phyloP scores from a whole-genome alignment of 495 filamentous ascomycete species.

The Penicillium dipodomyicola region DNA sequence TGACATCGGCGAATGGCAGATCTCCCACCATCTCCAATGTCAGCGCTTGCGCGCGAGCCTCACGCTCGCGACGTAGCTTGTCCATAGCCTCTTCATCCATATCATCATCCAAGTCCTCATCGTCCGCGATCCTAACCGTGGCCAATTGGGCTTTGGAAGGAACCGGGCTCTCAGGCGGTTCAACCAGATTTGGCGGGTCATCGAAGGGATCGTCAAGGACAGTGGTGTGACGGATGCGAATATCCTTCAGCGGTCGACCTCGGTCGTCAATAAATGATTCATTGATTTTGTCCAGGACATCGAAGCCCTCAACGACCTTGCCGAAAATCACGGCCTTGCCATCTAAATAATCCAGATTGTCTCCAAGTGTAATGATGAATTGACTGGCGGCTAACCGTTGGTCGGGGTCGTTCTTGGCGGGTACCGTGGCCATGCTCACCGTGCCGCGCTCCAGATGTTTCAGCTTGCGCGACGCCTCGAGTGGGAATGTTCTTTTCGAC shows the following conservation, averaged over 20 bases:
- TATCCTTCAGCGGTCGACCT: slow-evolving; percentile 83
- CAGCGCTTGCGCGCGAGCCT: slow-evolving; percentile 89
- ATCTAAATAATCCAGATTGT: slow-evolving; percentile 83
- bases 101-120: slow-evolving; percentile 74
- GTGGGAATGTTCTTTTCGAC: slow-evolving; percentile 73
- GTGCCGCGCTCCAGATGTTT: slow-evolving; percentile 85
- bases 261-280: slow-evolving; percentile 78
- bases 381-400: slow-evolving; percentile 79
- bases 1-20: slow-evolving; percentile 95
- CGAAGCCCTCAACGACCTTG: slow-evolving; percentile 90
- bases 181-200: slow-evolving; percentile 71
- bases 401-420: slow-evolving; percentile 73
- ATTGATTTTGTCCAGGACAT: slow-evolving; percentile 91
- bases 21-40: slow-evolving; percentile 98
- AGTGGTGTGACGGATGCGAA: slow-evolving; percentile 86
- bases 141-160: slow-evolving; percentile 81
- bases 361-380: slow-evolving; percentile 85
- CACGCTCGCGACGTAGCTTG: slow-evolving; percentile 77
- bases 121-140: slow-evolving; percentile 89
- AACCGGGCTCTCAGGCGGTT: slow-evolving; percentile 75
- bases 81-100: slow-evolving; percentile 78
- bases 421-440: slow-evolving; percentile 90
- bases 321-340: slow-evolving; percentile 93
- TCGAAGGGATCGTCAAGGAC: slow-evolving; percentile 86
- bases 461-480: slow-evolving; percentile 76